Conservation (phyloP, 2,329 filamentous ascomycete genomes). For the Magnaporthales sp. region DNA sequence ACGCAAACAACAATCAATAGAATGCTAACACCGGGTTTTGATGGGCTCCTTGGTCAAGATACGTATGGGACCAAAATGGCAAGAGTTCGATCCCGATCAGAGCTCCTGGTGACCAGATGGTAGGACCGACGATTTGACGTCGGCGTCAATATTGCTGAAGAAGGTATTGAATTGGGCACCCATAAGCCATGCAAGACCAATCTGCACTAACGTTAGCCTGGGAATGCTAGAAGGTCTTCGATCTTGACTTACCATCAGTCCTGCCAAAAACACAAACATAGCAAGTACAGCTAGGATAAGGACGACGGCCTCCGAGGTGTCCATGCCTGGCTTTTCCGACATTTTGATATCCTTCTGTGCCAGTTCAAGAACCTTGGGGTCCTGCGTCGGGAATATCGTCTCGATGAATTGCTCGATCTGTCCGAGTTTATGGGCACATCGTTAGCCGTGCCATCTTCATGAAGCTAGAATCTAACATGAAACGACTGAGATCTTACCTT, state of each 20-base stretch:
- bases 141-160: slow-evolving; percentile 37
- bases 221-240: not conserved
- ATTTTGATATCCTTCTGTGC: slow-evolving; percentile 34
- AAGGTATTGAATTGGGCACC: slow-evolving; percentile 77
- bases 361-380: slow-evolving; percentile 43
- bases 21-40: not conserved
- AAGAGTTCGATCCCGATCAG: slow-evolving; percentile 9
- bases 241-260: slow-evolving; percentile 63
- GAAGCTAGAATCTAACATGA: not conserved
- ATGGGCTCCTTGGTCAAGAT: not conserved
- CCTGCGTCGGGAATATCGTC: slow-evolving; percentile 79
- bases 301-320: slow-evolving; percentile 52
- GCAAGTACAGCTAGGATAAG: slow-evolving; percentile 58
- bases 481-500: slow-evolving; percentile 45
- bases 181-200: slow-evolving; percentile 68
- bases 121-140: slow-evolving; percentile 2
- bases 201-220: slow-evolving; percentile 35
- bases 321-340: slow-evolving; percentile 34
- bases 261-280: slow-evolving; percentile 63
- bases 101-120: slow-evolving; percentile 21
- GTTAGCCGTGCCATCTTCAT: slow-evolving; percentile 7
- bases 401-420: slow-evolving; percentile 96
- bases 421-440: not conserved
- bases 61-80: not conserved
- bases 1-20: not conserved